Evolutionary conservation across 2,329 filamentous ascomycete species (phyloP).

Genomic region (Fusarium brachygibbosum): DNA sequence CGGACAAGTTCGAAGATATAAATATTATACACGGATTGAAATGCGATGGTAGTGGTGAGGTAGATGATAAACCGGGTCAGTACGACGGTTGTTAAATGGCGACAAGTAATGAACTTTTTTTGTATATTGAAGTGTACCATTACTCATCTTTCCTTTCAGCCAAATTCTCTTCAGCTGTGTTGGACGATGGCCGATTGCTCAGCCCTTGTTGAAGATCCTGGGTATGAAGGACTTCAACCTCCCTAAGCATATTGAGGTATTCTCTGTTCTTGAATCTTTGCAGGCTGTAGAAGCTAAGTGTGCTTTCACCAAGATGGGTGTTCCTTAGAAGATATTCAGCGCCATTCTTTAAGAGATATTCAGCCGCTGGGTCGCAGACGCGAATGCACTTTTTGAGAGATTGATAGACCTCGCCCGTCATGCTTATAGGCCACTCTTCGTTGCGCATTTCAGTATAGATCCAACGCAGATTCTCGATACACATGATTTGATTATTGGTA

Average conservation of each 20-base stretch:
- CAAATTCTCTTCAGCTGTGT: not conserved
- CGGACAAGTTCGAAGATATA: slow-evolving; percentile 27
- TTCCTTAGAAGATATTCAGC: not conserved
- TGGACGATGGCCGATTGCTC: not conserved
- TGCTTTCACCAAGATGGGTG: not conserved
- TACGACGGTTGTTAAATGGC: not conserved
- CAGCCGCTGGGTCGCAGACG: slow-evolving; percentile 66
- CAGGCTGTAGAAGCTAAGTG: slow-evolving; percentile 21
- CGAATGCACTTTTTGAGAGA: slow-evolving; percentile 68
- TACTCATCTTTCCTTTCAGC: slow-evolving; percentile 19
- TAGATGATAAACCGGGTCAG: not conserved
- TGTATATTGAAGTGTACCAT: slow-evolving; percentile 18
- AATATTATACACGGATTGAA: not conserved
- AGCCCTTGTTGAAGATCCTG: slow-evolving; percentile 3
- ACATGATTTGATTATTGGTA: slow-evolving; percentile 59
- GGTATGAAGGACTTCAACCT: slow-evolving; percentile 49
- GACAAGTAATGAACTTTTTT: not conserved
- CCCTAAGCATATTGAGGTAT: slow-evolving; percentile 51
- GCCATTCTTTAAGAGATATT: not conserved
- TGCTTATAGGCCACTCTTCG: slow-evolving; percentile 64
- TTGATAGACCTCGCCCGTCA: slow-evolving; percentile 59
- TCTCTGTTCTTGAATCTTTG: slow-evolving; percentile 51
- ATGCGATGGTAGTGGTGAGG: not conserved
- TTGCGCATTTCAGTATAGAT: slow-evolving; percentile 71
- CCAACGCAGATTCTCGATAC: slow-evolving; percentile 63